Evolutionary conservation across 805 yeast species (phyloP), one percentile per base, ranked within the genome.

Genomic region (Yamadazyma scolyti): DNA sequence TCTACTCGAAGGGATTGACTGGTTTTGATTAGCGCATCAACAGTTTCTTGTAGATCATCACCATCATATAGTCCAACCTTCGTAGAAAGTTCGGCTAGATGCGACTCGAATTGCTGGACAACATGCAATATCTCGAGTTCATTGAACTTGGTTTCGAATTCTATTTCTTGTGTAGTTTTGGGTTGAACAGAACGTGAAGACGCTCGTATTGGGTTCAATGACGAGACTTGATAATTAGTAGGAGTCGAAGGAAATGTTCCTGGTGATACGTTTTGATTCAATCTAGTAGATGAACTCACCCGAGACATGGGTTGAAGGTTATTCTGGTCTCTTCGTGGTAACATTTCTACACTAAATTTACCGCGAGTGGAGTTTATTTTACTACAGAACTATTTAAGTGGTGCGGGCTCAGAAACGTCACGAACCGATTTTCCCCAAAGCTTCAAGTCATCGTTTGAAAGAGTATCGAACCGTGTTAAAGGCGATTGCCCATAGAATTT

Each of bases 151-250:
- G 46, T 47, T 9, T 50, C 34, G 15, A 54, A 62, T 14, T 52
- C 56, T 16, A 40, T 10, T 31, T 45, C 16, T 48, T 45, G 13
- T 31, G 40, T 25, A 40, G 36, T 37, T 17, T 45, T 50, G 9
- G 42, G 39, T 11, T 36, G 38, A 6, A 34, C 34, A 5, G 39
- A 34, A 19, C 37, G 20, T 3, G 52, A 40, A 2, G 61, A 60
- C 7, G 47, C 56, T 34, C 50, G 46, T 16, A 46, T 47, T 8
- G 71, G 71, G 33, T 65, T 65, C 21, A 65, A 50, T 9, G 69
- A 60, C 11, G 68, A 60, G 6, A 59, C 43, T 19, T 58, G 58
- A 35, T 61, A 60, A 6, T 48, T 56, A 2, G 56, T 47, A 2
- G 55, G 36, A 2, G 65, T 53, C 2, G 54, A 28, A 4, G 63